Evolutionary conservation across 2,329 filamentous ascomycete species (phyloP).

Genomic region (Alternaria hordeiaustralica): DNA sequence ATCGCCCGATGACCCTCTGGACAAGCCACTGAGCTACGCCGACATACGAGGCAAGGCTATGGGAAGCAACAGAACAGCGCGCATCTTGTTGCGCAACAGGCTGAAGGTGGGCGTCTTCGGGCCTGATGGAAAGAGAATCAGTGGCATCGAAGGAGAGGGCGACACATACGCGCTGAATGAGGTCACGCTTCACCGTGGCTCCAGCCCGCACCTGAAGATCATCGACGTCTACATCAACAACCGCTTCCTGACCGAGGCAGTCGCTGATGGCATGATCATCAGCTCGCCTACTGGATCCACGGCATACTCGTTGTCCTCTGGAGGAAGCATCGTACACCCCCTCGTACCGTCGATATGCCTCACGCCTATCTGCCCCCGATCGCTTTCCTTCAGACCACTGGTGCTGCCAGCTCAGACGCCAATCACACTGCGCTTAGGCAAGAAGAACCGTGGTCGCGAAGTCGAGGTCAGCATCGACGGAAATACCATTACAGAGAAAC

Average conservation of each 20-base stretch:
- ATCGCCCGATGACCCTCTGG: conserved; percentile 61
- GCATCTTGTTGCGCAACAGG: conserved; percentile 84
- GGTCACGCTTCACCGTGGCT: conserved; percentile 89
- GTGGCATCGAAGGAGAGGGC: conserved; percentile 37
- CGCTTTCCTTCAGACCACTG: conserved; percentile 87
- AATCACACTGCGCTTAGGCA: conserved; percentile 80
- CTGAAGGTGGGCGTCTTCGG: conserved; percentile 87
- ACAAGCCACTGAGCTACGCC: conserved; percentile 63
- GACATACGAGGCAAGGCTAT: conserved; percentile 80
- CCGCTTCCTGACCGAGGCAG: conserved; percentile 88
- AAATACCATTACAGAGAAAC: conserved; percentile 50
- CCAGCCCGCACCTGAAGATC: conserved; percentile 86
- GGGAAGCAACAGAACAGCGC: conserved; percentile 74
- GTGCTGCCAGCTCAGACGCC: conserved; percentile 87
- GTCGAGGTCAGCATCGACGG: conserved; percentile 60
- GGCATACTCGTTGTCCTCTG: conserved; percentile 91
- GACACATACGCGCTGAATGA: conserved; percentile 84
- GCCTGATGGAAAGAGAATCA: conserved; percentile 63
- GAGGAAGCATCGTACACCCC: conserved; percentile 92
- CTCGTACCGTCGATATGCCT: conserved; percentile 86
- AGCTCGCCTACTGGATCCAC: conserved; percentile 94
- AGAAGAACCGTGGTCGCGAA: conserved; percentile 58
- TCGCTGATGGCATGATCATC: conserved; percentile 93
- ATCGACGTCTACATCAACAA: conserved; percentile 91
- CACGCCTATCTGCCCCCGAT: conserved; percentile 92